phyloP scores from a whole-genome alignment of 2,329 filamentous ascomycete genomes.

The Fusarium scirpi region DNA sequence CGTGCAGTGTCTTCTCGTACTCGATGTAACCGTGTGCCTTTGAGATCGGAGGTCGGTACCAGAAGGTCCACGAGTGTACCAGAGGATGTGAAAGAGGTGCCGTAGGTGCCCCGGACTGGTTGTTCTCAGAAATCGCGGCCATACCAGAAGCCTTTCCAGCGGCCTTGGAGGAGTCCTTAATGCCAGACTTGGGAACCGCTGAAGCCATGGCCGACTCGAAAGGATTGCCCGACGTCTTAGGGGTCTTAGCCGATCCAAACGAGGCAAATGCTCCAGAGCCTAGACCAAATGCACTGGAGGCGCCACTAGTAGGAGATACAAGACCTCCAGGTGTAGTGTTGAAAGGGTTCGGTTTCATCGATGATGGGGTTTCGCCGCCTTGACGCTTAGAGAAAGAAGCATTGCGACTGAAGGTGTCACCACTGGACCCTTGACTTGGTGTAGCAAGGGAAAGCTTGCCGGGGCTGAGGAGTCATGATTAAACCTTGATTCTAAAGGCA shows the following conservation, averaged over 20 bases:
- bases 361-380: constrained; percentile 73
- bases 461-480: constrained; percentile 64
- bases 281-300: constrained; percentile 90
- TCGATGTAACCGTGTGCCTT: constrained; percentile 90
- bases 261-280: constrained; percentile 96
- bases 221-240: constrained; percentile 84
- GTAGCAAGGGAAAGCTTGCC: constrained; percentile 94
- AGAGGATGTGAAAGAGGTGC: constrained; percentile 66
- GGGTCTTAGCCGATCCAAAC: constrained; percentile 83
- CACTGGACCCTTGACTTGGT: constrained; percentile 66
- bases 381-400: constrained; percentile 77
- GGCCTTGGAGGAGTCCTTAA: constrained; percentile 51
- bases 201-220: constrained; percentile 79
- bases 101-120: constrained; percentile 51
- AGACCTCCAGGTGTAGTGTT: constrained; percentile 73
- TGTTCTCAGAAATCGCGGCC: constrained; percentile 61
- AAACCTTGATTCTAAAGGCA: constrained; percentile 8
- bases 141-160: constrained; percentile 52
- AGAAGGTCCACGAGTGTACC: constrained; percentile 93
- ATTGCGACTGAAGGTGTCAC: constrained; percentile 71
- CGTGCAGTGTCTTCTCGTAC: constrained; percentile 95
- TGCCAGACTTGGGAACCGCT: constrained; percentile 49
- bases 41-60: constrained; percentile 95
- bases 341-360: constrained; percentile 83
- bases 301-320: constrained; percentile 64